Evolutionary conservation across 805 yeast genomes (phyloP).

Genomic region (Cyberlindnera subsufficiens): DNA sequence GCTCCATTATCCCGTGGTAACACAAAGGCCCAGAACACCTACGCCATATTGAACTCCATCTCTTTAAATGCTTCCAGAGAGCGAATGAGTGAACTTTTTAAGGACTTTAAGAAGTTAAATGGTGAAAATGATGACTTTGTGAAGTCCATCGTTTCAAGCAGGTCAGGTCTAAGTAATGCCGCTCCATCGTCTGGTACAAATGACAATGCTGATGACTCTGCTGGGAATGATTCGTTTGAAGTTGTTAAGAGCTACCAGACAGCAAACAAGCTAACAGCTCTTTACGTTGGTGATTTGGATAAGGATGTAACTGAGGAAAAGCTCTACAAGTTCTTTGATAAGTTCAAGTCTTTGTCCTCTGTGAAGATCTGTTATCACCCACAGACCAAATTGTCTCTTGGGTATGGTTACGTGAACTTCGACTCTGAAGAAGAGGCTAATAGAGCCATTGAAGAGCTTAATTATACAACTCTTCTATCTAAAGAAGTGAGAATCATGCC

Average conservation of each 20-base stretch:
- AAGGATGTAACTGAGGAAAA: constrained; percentile 41
- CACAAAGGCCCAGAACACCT: neutral
- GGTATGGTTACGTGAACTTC: constrained; percentile 72
- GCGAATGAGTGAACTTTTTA: constrained; percentile 22
- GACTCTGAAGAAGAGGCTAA: constrained; percentile 43
- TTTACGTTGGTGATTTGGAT: constrained; percentile 62
- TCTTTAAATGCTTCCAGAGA: constrained; percentile 22
- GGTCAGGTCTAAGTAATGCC: neutral
- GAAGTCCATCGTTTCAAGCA: neutral
- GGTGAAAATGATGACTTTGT: neutral
- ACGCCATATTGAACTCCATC: constrained; percentile 15
- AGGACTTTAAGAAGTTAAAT: constrained; percentile 22
- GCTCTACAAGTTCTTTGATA: constrained; percentile 38
- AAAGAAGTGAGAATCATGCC: constrained; percentile 53
- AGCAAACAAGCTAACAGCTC: constrained; percentile 11
- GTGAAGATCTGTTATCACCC: constrained; percentile 57
- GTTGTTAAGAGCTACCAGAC: constrained; percentile 11
- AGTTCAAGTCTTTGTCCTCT: constrained; percentile 42
- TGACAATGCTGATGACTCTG: constrained; percentile 1
- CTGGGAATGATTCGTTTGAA: constrained; percentile 13
- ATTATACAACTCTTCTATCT: constrained; percentile 35
- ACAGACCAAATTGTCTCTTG: constrained; percentile 49
- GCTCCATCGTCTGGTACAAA: neutral
- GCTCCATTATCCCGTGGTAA: neutral
- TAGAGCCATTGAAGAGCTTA: constrained; percentile 50